These are phyloP conservation scores for Sonneratia alba DNA, from an alignment of 345 rosid genomes.

Conservation along the genomic window DNA sequence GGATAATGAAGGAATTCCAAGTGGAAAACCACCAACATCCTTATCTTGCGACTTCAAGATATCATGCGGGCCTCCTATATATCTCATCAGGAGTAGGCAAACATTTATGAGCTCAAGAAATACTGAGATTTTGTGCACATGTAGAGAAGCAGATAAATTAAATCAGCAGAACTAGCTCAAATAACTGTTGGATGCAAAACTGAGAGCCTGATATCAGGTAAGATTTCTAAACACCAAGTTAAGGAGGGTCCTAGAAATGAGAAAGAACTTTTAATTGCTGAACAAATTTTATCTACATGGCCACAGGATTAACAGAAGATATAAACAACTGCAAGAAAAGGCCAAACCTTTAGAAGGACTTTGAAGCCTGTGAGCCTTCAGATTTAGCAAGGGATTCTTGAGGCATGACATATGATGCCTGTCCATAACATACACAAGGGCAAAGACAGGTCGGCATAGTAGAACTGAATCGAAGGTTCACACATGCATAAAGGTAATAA, in stretches of 20 bases:
- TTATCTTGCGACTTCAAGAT: constrained; percentile 21
- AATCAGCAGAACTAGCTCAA: not conserved
- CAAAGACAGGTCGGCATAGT: not conserved
- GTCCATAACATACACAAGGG: constrained; percentile 4
- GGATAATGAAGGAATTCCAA: constrained; percentile 23
- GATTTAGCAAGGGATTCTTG: constrained; percentile 43
- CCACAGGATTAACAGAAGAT: not conserved
- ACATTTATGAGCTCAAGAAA: too few species aligned
- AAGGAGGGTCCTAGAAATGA: not conserved
- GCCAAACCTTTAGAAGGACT: constrained; percentile 21
- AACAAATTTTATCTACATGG: too few species aligned
- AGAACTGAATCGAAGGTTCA: not conserved
- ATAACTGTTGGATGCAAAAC: not conserved
- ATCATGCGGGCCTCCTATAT: constrained; percentile 23
- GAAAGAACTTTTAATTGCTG: not conserved
- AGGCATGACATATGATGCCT: constrained; percentile 55
- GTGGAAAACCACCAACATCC: constrained; percentile 19
- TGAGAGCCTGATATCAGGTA: not conserved
- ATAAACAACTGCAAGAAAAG: constrained; percentile 1
- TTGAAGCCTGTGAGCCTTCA: constrained; percentile 44
- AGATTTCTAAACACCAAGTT: not conserved
- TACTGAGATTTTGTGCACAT: too few species aligned
- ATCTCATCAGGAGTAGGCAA: not conserved
- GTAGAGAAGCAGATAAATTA: not conserved
- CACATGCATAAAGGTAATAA: not conserved